A percentile compares a stretch with the other conserved stretches of the same genome.
phyloP scores from a whole-genome alignment of 805 yeast genomes.

The Ogataea trehalophila region DNA sequence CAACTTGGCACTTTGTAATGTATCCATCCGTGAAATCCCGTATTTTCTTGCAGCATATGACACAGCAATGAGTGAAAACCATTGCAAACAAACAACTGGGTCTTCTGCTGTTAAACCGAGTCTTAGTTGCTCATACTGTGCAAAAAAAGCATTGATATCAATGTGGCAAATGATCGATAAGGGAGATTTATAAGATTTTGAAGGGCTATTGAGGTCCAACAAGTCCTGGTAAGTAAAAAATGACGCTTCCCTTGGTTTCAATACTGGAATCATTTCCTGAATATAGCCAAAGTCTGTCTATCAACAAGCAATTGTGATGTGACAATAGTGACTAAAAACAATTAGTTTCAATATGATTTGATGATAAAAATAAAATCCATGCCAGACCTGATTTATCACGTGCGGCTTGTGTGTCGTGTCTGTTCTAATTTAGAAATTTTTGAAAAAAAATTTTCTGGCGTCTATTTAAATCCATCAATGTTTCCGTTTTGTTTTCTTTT shows the following conservation, averaged over 20 bases:
- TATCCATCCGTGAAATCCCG: constrained; percentile 79
- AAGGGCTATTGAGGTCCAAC: constrained; percentile 39
- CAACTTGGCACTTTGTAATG: constrained; percentile 56
- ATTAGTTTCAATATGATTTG: too few species aligned
- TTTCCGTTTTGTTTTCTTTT: too few species aligned
- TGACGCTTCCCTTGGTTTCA: constrained; percentile 29
- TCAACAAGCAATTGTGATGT: too few species aligned
- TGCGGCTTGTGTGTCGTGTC: too few species aligned
- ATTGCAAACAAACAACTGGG: constrained; percentile 93
- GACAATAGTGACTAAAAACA: too few species aligned
- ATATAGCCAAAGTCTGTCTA: too few species aligned
- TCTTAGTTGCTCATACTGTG: constrained; percentile 85
- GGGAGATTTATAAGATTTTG: constrained; percentile 55
- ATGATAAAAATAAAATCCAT: too few species aligned
- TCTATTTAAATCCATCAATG: too few species aligned
- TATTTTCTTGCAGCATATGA: constrained; percentile 82
- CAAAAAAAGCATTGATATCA: constrained; percentile 93
- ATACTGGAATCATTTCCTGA: constrained; percentile 1
- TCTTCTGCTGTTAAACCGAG: constrained; percentile 58
- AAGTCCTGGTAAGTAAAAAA: constrained; percentile 46
- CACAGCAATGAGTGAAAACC: constrained; percentile 88
- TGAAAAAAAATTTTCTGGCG: too few species aligned
- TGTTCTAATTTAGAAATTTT: too few species aligned
- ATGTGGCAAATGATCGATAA: constrained; percentile 78
- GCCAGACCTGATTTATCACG: too few species aligned